Percentiles rank a stretch among this genome's conserved stretches.
These are phyloP conservation scores for Westerdykella ornata DNA, from an alignment of 2,329 filamentous ascomycete genomes.

Conservation along the genomic window DNA sequence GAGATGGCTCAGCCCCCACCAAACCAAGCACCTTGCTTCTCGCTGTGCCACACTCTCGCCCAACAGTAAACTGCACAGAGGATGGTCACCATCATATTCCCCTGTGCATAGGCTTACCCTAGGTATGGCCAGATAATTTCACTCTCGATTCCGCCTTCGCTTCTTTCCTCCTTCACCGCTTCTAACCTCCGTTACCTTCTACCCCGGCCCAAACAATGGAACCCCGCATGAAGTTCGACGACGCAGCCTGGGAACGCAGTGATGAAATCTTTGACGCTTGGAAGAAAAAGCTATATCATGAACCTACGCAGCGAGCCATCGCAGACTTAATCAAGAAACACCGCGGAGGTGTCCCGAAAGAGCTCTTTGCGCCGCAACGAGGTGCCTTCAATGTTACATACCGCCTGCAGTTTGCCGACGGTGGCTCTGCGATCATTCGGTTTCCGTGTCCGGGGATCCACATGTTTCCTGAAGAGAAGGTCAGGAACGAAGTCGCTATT, in stretches of 20 bases:
- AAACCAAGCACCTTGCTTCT: too few relatives aligned
- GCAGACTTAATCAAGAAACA: conserved; percentile 3
- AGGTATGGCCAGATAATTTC: too few relatives aligned
- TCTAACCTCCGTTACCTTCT: too few relatives aligned
- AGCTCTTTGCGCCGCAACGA: conserved; percentile 2
- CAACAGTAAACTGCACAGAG: too few relatives aligned
- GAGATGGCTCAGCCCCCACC: too few relatives aligned
- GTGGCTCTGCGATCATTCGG: conserved; percentile 1
- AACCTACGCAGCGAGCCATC: neutral
- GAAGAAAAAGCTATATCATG: conserved; percentile 1
- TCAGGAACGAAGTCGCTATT: conserved; percentile 5
- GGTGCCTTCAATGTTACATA: conserved; percentile 3
- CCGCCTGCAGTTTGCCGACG: conserved; percentile 1
- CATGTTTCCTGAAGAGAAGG: conserved; percentile 5
- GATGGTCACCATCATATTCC: too few relatives aligned
- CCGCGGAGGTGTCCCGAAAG: conserved; percentile 2
- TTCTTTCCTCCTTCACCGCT: too few relatives aligned
- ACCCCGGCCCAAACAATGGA: too few relatives aligned
- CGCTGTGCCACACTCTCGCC: too few relatives aligned
- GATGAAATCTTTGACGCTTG: conserved; percentile 2
- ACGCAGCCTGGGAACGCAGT: conserved; percentile 4
- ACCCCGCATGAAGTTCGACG: conserved; percentile 3
- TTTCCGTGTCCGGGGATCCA: conserved; percentile 2
- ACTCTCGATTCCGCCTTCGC: too few relatives aligned
- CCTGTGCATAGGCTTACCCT: too few relatives aligned